Evolutionary conservation across 495 filamentous ascomycete species (phyloP).

Genomic region (Barbatosphaeria neglecta): DNA sequence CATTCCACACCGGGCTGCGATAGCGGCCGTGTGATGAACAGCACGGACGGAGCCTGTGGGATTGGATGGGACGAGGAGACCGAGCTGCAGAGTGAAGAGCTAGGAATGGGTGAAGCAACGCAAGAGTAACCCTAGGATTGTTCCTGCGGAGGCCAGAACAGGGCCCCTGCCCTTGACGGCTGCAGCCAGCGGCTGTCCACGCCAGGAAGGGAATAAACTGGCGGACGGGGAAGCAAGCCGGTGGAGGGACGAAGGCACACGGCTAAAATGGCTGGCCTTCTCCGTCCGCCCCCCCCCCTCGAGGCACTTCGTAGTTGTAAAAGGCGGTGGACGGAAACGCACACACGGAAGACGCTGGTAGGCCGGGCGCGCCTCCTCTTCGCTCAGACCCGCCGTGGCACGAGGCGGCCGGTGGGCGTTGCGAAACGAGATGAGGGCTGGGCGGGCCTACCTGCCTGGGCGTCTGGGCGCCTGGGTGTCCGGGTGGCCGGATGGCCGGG

Average conservation of each 20-base stretch:
- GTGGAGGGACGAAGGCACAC: not conserved
- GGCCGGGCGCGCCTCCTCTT: not conserved
- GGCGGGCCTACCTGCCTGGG: too few species aligned
- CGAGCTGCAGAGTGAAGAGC: not conserved
- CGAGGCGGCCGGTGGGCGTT: not conserved
- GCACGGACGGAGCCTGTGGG: not conserved
- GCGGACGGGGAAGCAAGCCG: not conserved
- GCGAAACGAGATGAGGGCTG: too few species aligned
- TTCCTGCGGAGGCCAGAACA: not conserved
- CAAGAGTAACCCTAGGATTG: not conserved
- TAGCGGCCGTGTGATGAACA: not conserved
- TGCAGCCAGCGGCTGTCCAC: not conserved
- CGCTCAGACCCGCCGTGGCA: not conserved
- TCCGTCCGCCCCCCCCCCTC: not conserved
- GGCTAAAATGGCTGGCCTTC: not conserved
- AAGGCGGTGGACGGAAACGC: not conserved
- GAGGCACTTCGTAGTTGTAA: not conserved
- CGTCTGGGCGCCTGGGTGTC: too few species aligned
- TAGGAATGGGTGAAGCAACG: not conserved
- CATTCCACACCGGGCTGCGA: not conserved
- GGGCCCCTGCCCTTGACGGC: not conserved
- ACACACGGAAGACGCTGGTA: not conserved
- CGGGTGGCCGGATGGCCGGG: too few species aligned
- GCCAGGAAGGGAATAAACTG: not conserved
- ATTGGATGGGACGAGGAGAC: not conserved